Base-by-base conservation (phyloP, 768 basidiomycete species). In the Trametes maxima region DNA sequence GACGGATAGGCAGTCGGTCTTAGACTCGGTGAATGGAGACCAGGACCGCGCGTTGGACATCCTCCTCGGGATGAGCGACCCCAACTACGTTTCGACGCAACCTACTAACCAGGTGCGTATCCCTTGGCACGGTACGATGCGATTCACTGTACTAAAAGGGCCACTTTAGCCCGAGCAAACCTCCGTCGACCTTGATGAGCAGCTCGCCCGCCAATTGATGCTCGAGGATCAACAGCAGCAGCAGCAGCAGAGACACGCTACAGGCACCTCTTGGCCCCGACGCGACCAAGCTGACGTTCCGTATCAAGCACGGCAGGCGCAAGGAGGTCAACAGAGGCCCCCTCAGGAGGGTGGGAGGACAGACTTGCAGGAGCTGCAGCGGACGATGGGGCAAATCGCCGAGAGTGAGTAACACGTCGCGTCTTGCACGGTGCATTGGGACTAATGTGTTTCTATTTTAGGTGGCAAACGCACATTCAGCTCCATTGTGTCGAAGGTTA, bases 11-110 rank as follows among this genome's bases (percentile, higher is more conserved):
- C 79, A 80, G 68, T 86, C 85, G 8, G 87, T 95, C 0, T 77
- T 95, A 48, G 84, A 92, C 60, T 88, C 87, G 6, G 88, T 88
- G 5, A 69, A 77, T n/a, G 81, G 86, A 12, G 77, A 90, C 65
- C 85, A 92, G 64, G 90, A 90, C 63, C 81, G 80, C 28, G 92
- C 92, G 5, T 80, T 94, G 57, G 92, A 94, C 67, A 75, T 80
- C 1, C 78, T 95, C 10, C 81, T 95, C 7, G 88, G 87, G 11
- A 94, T 95, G 92, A 92, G 82, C 74, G 93, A 95, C 74, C 92
- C 92, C 1, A 80, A 86, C 7, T 93, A 89, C 69, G 79, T 79
- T 17, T 72, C 85, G 3, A 70, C 78, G 14, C 65, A 64, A 10
- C 63, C 62, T 48, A 60, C 56, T 57, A 73, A 60, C 61, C 73